These are phyloP conservation scores for Sanghuangporus sanghuang DNA, from an alignment of 1,284 basidiomycete species.

Conservation along the genomic window DNA sequence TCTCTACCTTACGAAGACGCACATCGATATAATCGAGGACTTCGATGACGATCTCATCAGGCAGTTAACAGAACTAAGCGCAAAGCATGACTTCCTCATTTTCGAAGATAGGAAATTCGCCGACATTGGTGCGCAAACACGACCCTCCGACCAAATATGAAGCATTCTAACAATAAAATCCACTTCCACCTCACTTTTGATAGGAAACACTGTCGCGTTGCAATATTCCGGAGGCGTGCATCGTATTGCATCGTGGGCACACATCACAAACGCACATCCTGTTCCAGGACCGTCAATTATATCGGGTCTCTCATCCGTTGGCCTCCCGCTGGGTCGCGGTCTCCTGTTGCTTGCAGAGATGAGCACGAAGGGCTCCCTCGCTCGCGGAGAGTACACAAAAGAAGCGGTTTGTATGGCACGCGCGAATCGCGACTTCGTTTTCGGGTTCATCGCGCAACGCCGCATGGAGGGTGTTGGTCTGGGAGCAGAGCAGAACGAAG, in stretches of 20 bases:
- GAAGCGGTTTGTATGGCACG: constrained; percentile 86
- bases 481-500: constrained; percentile 22
- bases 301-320: constrained; percentile 81
- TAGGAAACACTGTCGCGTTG: constrained; percentile 93
- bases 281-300: constrained; percentile 95
- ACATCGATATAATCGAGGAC: constrained; percentile 94
- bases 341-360: constrained; percentile 94
- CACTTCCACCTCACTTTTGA: background rate
- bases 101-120: constrained; percentile 99
- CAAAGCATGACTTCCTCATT: constrained; percentile 90
- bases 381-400: constrained; percentile 81
- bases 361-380: constrained; percentile 87
- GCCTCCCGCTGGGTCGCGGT: constrained; percentile 80
- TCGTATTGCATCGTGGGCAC: constrained; percentile 93
- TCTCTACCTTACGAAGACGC: constrained; percentile 62
- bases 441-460: constrained; percentile 92
- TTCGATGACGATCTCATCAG: constrained; percentile 76
- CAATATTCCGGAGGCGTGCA: constrained; percentile 95
- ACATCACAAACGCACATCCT: constrained; percentile 96
- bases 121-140: constrained; percentile 76
- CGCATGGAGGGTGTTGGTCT: constrained; percentile 69
- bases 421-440: constrained; percentile 77
- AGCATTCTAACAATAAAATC: background rate
- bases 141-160: too few species aligned
- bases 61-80: constrained; percentile 66